Percentiles rank a stretch among this genome's conserved stretches.
Conservation (phyloP, 1,284 basidiomycete genomes). For the Cryptococcus sp. region DNA sequence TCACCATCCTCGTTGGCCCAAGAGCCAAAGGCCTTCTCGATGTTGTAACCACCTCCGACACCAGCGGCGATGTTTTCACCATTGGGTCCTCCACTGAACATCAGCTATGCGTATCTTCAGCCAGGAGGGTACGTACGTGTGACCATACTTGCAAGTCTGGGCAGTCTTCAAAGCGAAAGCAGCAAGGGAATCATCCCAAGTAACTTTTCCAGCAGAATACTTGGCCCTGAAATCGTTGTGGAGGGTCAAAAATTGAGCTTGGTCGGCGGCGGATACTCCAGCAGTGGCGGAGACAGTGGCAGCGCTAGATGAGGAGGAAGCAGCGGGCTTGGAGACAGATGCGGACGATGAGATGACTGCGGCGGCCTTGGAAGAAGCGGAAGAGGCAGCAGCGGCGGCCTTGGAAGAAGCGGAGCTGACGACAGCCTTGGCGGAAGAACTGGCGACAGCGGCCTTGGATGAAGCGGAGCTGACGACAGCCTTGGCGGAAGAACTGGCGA, state of each 20-base stretch:
- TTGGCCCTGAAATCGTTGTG: conserved; percentile 37
- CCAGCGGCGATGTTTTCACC: conserved; percentile 35
- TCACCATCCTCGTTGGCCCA: conserved; percentile 39
- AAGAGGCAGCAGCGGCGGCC: not conserved
- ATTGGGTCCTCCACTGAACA: conserved; percentile 15
- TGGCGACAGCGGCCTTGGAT: not conserved
- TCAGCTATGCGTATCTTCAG: not conserved
- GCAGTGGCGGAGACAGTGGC: conserved; percentile 1
- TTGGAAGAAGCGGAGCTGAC: not conserved
- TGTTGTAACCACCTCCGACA: conserved; percentile 21
- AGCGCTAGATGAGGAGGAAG: conserved; percentile 1
- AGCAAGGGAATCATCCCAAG: conserved; percentile 22
- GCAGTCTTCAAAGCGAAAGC: conserved; percentile 16
- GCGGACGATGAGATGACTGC: not conserved
- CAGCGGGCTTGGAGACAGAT: not conserved
- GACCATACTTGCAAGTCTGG: conserved; percentile 17
- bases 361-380: not conserved
- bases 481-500: not conserved
- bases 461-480: not conserved
- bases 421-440: not conserved
- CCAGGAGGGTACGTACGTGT: conserved; percentile 15
- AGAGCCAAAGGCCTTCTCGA: conserved; percentile 22
- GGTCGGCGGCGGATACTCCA: conserved; percentile 6
- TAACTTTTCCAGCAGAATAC: conserved; percentile 22
- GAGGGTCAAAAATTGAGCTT: conserved; percentile 19